Percentiles rank a stretch among this genome's conserved stretches.
Evolutionary conservation across 2,329 filamentous ascomycete genomes (phyloP).

Genomic region (Colletotrichum viniferum): DNA sequence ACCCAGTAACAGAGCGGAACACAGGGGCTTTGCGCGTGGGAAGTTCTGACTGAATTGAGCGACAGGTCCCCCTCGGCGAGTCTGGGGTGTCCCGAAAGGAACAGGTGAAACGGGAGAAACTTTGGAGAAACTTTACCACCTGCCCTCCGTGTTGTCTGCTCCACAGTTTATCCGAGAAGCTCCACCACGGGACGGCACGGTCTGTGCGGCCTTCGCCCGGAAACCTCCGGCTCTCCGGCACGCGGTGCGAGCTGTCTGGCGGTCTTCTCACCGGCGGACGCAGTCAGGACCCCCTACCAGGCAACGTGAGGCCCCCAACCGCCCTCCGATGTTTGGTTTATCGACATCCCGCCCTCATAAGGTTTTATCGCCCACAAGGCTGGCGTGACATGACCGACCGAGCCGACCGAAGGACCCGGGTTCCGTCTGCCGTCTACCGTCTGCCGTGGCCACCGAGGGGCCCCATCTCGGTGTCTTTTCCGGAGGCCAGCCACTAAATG

Average conservation of each 20-base stretch:
- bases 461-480: neutral
- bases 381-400: neutral
- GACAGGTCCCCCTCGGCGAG: neutral
- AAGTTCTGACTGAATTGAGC: neutral
- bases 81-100: neutral
- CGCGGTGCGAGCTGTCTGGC: neutral
- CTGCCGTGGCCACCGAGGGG: neutral
- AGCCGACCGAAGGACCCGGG: neutral
- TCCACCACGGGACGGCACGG: neutral
- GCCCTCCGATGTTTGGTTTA: neutral
- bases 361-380: neutral
- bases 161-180: neutral
- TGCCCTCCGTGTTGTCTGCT: neutral
- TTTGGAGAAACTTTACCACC: neutral
- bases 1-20: neutral
- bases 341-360: neutral
- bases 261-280: neutral
- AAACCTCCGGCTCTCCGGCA: neutral
- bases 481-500: neutral
- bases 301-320: neutral
- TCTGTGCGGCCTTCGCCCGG: neutral
- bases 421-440: neutral
- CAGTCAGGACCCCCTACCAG: neutral
- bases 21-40: neutral
- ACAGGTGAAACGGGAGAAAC: constrained; percentile 13